Base-by-base conservation (phyloP, 345 rosid genomes). In the Draba incana region DNA sequence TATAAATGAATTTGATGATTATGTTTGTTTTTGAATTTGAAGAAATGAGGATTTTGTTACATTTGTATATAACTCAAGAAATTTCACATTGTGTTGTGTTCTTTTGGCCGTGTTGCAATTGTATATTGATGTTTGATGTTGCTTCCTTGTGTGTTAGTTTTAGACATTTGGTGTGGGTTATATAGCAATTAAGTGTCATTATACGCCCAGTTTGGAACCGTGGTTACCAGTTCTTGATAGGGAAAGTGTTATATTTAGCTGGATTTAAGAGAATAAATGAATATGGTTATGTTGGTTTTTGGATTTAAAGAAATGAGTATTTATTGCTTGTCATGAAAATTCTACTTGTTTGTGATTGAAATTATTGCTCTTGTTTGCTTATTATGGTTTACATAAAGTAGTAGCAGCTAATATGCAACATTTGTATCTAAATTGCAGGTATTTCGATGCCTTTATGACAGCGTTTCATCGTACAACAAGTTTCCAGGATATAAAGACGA, bases 371-470 rank as follows among this genome's bases (percentile, higher is more conserved):
- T 14, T 41, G 27, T 54, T 43, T 46, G 54, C 12, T n/a, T 51
- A 65, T 65, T 28, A 28, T 28, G 54, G 47, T 56, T 42, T 43
- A 13, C 38, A 24, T 55, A n/a, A n/a, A 6, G 12, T 44, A 30
- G 44, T 33, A 55, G 20, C 20, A 20, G 20, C 20, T 20, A 20
- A 20, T 20, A 20, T 20, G 20, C 20, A 20, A 20, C 20, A 20
- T 16, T 20, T 49, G 0, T 2, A 15, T 31, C 38, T 50, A 66
- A 53, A 27, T 31, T 62, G 64, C 70, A 75, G 74, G 74, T 62
- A 61, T 75, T 54, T 68, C 74, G 1, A 68, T 75, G 74, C 78
- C 78, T 68, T 62, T 68, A 62, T 75, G 74, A 75, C n/a, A n/a
- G n/a, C n/a, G n/a, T n/a, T n/a, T n/a, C n/a, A n/a, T n/a, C n/a